Evolutionary conservation across 306 rosid genomes (phyloP), one percentile per base, ranked within the genome.

Genomic region (Lathyrus oleraceus): DNA sequence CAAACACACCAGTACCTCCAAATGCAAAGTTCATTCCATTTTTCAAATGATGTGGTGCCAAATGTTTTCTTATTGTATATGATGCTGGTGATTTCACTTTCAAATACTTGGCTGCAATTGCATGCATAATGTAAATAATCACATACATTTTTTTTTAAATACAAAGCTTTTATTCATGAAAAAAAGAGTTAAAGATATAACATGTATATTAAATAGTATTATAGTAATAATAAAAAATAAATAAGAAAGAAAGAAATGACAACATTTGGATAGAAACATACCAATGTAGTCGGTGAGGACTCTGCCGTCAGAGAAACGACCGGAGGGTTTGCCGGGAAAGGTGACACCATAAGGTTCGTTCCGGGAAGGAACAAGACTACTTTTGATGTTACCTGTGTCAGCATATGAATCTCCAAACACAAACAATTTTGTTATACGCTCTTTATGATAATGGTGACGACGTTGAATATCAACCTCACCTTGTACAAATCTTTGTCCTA

Each of bases 1-100:
- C 10, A 71, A 94, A 94, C 1, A 88, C 92, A 11, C 99, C 99
- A 0, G 88, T 86, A 4, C 99, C 97, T 32, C 99, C 95, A 45
- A 82, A 66, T 0, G 99, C 99, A 61, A 88, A 91, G 81, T 88
- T 94, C 87, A 94, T 83, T 14, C 99, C 99, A 49, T 86, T 35
- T 70, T 84, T 88, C 72, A 85, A 19, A 25, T 84, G 83, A 25
- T 75, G 5, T 0, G 53, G 69, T 75, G 72, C 56, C 47, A 61
- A 0, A 0, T 17, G 5, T 64, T 78, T 81, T 67, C 89, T 72
- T 78, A 82, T 57, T 66, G 81, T 79, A 74, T 87, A 87, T n/a
- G 96, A 85, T 2, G 86, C n/a, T n/a, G n/a, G n/a, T n/a, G n/a
- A n/a, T n/a, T n/a, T n/a, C n/a, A n/a, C n/a, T n/a, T n/a, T n/a